Evolutionary conservation across 2,329 filamentous ascomycete species (phyloP).

Genomic region (Colletotrichum tamarilloi): DNA sequence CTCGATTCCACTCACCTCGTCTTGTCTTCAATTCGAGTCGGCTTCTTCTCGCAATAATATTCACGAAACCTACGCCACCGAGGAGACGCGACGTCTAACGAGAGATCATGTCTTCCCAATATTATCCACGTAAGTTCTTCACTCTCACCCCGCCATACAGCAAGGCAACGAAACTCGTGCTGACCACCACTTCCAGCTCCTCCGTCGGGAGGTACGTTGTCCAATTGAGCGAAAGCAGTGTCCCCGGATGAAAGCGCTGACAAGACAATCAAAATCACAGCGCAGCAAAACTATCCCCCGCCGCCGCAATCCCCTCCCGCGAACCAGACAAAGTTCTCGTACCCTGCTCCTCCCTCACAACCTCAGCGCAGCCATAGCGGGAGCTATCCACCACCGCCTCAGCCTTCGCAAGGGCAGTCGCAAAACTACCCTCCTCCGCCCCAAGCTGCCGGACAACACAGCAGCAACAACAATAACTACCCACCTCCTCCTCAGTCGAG

Average conservation of each 20-base stretch:
- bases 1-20: background rate
- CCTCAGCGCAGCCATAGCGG: conserved; percentile 37
- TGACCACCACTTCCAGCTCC: conserved; percentile 27
- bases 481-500: conserved; percentile 45
- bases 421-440: conserved; percentile 45
- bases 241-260: conserved; percentile 9
- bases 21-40: background rate
- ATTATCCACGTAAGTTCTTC: conserved; percentile 32
- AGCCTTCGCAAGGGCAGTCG: conserved; percentile 29
- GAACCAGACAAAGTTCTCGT: conserved; percentile 56
- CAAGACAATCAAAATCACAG: conserved; percentile 25
- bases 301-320: conserved; percentile 61
- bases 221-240: too few relatives aligned
- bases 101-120: conserved; percentile 32
- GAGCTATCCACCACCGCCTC: conserved; percentile 46
- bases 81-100: background rate
- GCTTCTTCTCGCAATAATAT: background rate
- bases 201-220: conserved; percentile 29
- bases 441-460: conserved; percentile 38
- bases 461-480: conserved; percentile 40
- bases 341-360: conserved; percentile 52
- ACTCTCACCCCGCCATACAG: conserved; percentile 6
- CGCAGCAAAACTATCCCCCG: conserved; percentile 55
- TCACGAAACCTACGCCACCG: background rate
- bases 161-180: background rate